Evolutionary conservation across 2,329 filamentous ascomycete genomes (phyloP).

Genomic region (Apiospora sp.): DNA sequence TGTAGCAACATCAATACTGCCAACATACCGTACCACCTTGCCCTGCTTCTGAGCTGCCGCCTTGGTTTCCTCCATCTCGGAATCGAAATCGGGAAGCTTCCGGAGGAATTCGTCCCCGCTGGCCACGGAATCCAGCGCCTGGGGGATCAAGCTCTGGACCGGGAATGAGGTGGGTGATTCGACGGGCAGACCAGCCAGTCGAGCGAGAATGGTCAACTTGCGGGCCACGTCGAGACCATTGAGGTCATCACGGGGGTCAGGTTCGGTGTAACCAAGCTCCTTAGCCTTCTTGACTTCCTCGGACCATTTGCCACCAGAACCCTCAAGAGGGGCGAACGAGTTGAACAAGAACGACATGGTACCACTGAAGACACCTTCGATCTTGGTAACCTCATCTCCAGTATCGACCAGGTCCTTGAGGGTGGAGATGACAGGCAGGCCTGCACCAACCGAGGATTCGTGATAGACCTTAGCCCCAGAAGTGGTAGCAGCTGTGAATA

Average conservation of each 20-base stretch:
- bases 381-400: constrained; percentile 88
- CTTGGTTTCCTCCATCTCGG: constrained; percentile 90
- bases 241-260: constrained; percentile 84
- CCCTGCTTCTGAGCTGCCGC: constrained; percentile 83
- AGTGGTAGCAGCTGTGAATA: constrained; percentile 76
- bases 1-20: constrained; percentile 85
- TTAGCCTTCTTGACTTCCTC: constrained; percentile 93
- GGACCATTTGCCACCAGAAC: constrained; percentile 83
- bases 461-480: constrained; percentile 88
- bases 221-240: constrained; percentile 92
- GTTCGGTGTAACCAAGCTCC: constrained; percentile 90
- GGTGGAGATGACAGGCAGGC: constrained; percentile 91
- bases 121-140: constrained; percentile 78
- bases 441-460: constrained; percentile 92
- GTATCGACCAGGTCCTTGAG: constrained; percentile 94
- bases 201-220: constrained; percentile 93
- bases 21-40: constrained; percentile 94
- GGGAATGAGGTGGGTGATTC: constrained; percentile 89
- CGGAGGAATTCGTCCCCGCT: constrained; percentile 88
- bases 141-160: constrained; percentile 91
- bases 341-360: constrained; percentile 99
- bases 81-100: constrained; percentile 81
- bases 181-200: constrained; percentile 82
- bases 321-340: constrained; percentile 85
- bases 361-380: constrained; percentile 96